These are phyloP conservation scores for Trichosporon sp. DNA, from an alignment of 1,284 basidiomycete genomes.

Conservation along the genomic window DNA sequence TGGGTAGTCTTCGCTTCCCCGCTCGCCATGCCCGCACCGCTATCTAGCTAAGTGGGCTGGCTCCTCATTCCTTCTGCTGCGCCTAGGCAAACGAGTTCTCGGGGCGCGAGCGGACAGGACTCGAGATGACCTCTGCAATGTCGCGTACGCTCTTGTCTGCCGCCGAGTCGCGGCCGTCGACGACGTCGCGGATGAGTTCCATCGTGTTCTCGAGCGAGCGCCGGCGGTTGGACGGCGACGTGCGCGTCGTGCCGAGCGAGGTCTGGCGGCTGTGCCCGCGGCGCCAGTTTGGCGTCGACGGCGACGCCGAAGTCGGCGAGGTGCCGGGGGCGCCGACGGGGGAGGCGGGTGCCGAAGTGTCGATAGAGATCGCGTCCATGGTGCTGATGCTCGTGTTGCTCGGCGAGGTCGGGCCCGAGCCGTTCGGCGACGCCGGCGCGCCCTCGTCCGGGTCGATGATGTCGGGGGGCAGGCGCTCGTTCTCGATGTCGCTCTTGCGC, in stretches of 20 bases:
- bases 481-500: slow-evolving; percentile 98
- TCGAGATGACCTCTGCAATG: slow-evolving; percentile 46
- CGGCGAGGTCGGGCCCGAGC: slow-evolving; percentile 9
- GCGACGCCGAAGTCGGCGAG: slow-evolving; percentile 45
- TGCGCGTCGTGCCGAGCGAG: slow-evolving; percentile 93
- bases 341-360: slow-evolving; percentile 38
- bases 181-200: slow-evolving; percentile 83
- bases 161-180: slow-evolving; percentile 59
- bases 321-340: slow-evolving; percentile 8
- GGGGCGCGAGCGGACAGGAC: slow-evolving; percentile 29
- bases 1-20: too few relatives aligned
- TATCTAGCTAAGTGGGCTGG: too few relatives aligned
- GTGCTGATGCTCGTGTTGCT: slow-evolving; percentile 1
- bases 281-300: slow-evolving; percentile 34
- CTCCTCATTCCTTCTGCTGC: too few relatives aligned
- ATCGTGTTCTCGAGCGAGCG: slow-evolving; percentile 94
- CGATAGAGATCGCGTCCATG: slow-evolving; percentile 14
- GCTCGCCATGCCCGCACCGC: too few relatives aligned
- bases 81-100: slow-evolving; percentile 19
- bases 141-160: slow-evolving; percentile 42
- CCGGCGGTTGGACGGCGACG: slow-evolving; percentile 85
- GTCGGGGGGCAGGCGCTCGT: slow-evolving; percentile 92
- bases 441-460: slow-evolving; percentile 65
- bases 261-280: slow-evolving; percentile 75
- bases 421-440: slow-evolving; percentile 50